These are phyloP conservation scores for Ophiostoma quercus DNA, from an alignment of 2,329 filamentous ascomycete species.

Conservation along the genomic window DNA sequence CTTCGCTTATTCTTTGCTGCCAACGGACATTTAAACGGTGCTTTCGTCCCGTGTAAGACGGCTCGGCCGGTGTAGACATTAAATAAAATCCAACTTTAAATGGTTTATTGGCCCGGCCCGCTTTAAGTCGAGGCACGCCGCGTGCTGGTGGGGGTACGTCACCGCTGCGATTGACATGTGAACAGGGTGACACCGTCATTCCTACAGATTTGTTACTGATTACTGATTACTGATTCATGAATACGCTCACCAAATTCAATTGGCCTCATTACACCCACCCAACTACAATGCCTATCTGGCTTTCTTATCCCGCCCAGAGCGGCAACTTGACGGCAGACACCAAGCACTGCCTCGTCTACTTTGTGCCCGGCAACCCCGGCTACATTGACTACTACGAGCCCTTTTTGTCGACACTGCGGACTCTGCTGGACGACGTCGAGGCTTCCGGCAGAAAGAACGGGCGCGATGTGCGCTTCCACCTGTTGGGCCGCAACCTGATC, in stretches of 20 bases:
- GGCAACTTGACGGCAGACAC: neutral
- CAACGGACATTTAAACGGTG: too few relatives aligned
- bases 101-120: neutral
- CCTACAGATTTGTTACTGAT: neutral
- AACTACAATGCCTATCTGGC: constrained; percentile 22
- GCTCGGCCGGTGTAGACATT: neutral
- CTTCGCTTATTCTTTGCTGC: neutral
- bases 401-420: constrained; percentile 57
- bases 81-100: neutral
- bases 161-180: neutral
- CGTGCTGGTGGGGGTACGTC: neutral
- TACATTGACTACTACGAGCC: constrained; percentile 66
- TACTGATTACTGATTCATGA: neutral
- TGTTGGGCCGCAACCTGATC: constrained; percentile 54
- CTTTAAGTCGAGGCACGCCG: neutral
- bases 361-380: constrained; percentile 72
- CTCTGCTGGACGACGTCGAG: constrained; percentile 45
- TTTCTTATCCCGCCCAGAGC: constrained; percentile 24
- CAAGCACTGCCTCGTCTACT: constrained; percentile 53
- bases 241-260: neutral
- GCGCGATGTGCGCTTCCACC: constrained; percentile 41
- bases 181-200: neutral
- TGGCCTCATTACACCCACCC: neutral
- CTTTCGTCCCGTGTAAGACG: neutral
- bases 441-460: constrained; percentile 21